Percentiles rank a stretch among this genome's conserved stretches.
Evolutionary conservation across 2,329 filamentous ascomycete genomes (phyloP).

Genomic region (Pestalotiopsis sp.): DNA sequence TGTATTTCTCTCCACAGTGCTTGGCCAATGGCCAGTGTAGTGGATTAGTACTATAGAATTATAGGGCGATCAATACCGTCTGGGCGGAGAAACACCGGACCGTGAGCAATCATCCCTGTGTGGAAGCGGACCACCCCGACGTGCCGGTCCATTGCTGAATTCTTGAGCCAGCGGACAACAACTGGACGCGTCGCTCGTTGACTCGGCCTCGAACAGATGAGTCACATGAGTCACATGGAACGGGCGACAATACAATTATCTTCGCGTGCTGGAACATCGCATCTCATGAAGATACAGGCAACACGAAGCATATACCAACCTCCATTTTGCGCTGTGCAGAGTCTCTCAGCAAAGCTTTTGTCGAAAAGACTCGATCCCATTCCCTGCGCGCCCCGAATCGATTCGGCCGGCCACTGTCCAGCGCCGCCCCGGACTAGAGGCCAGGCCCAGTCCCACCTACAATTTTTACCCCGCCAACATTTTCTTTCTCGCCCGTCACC

Average conservation of each 20-base stretch:
- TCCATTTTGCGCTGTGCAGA: constrained; percentile 5
- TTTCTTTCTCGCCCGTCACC: constrained; percentile 12
- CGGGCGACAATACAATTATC: neutral
- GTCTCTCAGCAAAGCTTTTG: neutral
- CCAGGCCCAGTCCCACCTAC: constrained; percentile 8
- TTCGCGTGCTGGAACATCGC: neutral
- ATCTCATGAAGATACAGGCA: neutral
- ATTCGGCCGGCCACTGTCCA: neutral
- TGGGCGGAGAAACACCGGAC: constrained; percentile 7
- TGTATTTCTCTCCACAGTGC: too few relatives aligned
- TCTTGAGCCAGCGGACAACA: neutral
- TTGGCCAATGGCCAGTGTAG: neutral
- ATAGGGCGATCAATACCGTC: neutral
- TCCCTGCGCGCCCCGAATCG: neutral
- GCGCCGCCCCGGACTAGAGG: neutral
- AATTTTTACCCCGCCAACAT: constrained; percentile 18
- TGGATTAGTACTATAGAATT: neutral
- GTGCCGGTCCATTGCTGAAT: too few relatives aligned
- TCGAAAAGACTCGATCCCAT: neutral
- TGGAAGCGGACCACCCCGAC: neutral
- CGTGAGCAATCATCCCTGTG: neutral
- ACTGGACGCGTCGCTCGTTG: neutral
- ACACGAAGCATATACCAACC: neutral
- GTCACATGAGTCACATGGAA: neutral
- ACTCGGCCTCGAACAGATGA: neutral